Evolutionary conservation across 345 rosid species (phyloP), one percentile per base, ranked within the genome.

Genomic region (Jatropha curcas): DNA sequence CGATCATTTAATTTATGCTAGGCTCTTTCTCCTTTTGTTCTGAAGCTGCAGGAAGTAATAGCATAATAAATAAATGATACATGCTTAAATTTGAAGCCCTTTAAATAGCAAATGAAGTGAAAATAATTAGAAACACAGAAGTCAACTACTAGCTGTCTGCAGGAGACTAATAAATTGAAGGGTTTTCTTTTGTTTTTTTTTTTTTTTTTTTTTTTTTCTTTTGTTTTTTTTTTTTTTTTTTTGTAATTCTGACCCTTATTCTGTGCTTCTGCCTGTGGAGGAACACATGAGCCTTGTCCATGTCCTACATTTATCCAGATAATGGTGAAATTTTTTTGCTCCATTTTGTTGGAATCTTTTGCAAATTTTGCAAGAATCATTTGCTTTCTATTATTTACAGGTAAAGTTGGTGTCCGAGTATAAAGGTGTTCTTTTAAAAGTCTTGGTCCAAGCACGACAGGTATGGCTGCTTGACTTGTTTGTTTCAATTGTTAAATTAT

Each of bases 351-450:
- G 58, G 10, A 39, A 12, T 43, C 8, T 48, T 24, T 16, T 57
- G 45, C 60, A 41, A 64, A 35, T 20, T 64, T 33, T 60, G 39
- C 46, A 13, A 45, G 60, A n/a, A 27, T 55, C 14, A 67, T 25
- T 7, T 70, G 31, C n/a, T 57, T 4, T 20, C 27, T 75, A 39
- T 10, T 67, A 41, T 68, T 31, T 79, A 55, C 83, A 94, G 98
- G 86, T 89, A 76, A 94, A 90, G 87, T 69, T 81, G 73, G 78
- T 65, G 19, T 84, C 87, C 35, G 79, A 88, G 72, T 80, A 87
- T 85, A 92, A 86, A 83, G 97, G 98, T 52, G 88, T 89, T 81
- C 97, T 89, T 71, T 84, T 88, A 55, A 94, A 92, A 84, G 93
- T 94, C 69, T 78, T 89, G 57, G 91, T 84, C 70, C 92, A 88